Conservation (phyloP, 345 rosid genomes). For the Schrenkiella parvula region DNA sequence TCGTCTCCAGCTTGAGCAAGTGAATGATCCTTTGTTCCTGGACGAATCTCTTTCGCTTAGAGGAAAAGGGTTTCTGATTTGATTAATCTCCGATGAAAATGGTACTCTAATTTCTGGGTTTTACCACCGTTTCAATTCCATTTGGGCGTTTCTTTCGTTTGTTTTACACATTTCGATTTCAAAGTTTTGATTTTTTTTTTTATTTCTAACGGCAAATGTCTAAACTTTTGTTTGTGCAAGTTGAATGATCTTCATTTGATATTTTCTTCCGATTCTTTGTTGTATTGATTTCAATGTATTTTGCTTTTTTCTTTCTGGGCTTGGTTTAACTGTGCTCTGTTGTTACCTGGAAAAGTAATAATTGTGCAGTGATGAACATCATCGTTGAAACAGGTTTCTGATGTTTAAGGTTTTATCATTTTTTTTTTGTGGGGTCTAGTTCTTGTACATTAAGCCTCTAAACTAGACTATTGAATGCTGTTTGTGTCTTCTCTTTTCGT, state of each 20-base stretch:
- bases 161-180: background rate
- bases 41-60: constrained; percentile 30
- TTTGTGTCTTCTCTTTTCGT: constrained; percentile 30
- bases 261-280: background rate
- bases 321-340: background rate
- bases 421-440: constrained; percentile 18
- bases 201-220: constrained; percentile 3
- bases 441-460: background rate
- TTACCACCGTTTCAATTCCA: background rate
- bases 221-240: background rate
- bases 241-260: background rate
- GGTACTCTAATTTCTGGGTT: constrained; percentile 18
- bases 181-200: constrained; percentile 8
- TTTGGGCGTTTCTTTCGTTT: constrained; percentile 1
- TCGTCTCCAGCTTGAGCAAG: constrained; percentile 20
- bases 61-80: constrained; percentile 37
- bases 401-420: constrained; percentile 1
- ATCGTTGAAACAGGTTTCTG: background rate
- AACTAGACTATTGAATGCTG: constrained; percentile 3
- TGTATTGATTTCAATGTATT: background rate
- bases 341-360: background rate
- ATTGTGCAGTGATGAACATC: constrained; percentile 9
- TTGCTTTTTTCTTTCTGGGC: constrained; percentile 17
- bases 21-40: constrained; percentile 34
- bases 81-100: constrained; percentile 15